phyloP scores from a whole-genome alignment of 140 eudicot species.

The Flaveria floridana region DNA sequence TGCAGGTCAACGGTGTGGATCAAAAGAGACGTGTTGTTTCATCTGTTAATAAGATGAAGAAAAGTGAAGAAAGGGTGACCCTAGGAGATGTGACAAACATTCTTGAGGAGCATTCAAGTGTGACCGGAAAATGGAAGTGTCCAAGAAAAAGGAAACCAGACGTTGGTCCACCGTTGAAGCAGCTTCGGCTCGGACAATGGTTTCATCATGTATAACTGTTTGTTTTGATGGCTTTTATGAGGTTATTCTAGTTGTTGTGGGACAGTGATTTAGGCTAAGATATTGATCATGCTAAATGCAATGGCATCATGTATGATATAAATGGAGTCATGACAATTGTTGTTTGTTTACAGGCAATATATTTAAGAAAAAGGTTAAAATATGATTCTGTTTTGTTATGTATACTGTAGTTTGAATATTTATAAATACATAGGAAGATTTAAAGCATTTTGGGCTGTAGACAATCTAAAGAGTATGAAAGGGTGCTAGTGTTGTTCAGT shows the following conservation, averaged over 20 bases:
- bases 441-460: background rate
- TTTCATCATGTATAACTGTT: constrained; percentile 40
- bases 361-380: background rate
- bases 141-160: constrained; percentile 67
- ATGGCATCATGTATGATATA: background rate
- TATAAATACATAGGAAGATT: no score
- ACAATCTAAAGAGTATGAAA: no score
- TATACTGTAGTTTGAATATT: background rate
- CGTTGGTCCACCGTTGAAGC: constrained; percentile 76
- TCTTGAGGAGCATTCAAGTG: constrained; percentile 24
- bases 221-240: background rate
- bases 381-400: background rate
- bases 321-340: background rate
- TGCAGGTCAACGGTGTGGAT: constrained; percentile 6
- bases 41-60: constrained; percentile 12
- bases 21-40: constrained; percentile 13
- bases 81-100: constrained; percentile 56
- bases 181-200: constrained; percentile 78
- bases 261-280: background rate
- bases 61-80: constrained; percentile 37
- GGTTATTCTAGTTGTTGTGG: background rate
- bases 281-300: background rate
- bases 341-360: background rate
- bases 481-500: background rate
- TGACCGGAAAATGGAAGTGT: constrained; percentile 70